phyloP scores from a whole-genome alignment of 441 rosid species.

The Daphne laureola region DNA sequence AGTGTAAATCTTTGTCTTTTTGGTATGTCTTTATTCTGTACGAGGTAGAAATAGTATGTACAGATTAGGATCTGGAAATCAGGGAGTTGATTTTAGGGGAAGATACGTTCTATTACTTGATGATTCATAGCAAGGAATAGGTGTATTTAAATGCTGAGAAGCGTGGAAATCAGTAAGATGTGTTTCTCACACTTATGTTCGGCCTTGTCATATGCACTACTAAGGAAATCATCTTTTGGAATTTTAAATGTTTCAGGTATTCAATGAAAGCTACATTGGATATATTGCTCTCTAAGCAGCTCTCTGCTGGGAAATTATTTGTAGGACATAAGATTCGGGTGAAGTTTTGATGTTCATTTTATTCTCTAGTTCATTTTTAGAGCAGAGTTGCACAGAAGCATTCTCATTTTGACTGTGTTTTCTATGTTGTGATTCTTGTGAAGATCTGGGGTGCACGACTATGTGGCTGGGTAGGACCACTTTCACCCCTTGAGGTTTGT shows the following conservation, averaged over 20 bases:
- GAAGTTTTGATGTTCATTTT: slow-evolving; percentile 20
- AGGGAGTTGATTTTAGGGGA: slow-evolving; percentile 5
- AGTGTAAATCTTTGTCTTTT: no score
- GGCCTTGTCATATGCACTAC: no score
- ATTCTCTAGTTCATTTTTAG: slow-evolving; percentile 9
- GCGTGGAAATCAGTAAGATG: no score
- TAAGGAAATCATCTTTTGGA: not conserved
- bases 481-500: slow-evolving; percentile 84
- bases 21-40: no score
- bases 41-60: no score
- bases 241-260: slow-evolving; percentile 45
- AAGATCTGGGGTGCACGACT: slow-evolving; percentile 89
- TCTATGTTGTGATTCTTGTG: slow-evolving; percentile 30
- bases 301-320: slow-evolving; percentile 63
- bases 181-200: no score
- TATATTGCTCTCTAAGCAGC: slow-evolving; percentile 50
- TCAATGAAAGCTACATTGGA: slow-evolving; percentile 72
- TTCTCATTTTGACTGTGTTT: slow-evolving; percentile 19
- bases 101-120: slow-evolving; percentile 9
- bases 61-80: no score
- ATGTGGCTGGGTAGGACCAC: slow-evolving; percentile 74
- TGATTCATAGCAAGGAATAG: slow-evolving; percentile 12
- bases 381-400: slow-evolving; percentile 14
- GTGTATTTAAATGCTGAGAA: no score
- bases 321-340: slow-evolving; percentile 95